Evolutionary conservation across 768 basidiomycete genomes (phyloP), one percentile per base, ranked within the genome.

Genomic region (Lactarius akahatsu): DNA sequence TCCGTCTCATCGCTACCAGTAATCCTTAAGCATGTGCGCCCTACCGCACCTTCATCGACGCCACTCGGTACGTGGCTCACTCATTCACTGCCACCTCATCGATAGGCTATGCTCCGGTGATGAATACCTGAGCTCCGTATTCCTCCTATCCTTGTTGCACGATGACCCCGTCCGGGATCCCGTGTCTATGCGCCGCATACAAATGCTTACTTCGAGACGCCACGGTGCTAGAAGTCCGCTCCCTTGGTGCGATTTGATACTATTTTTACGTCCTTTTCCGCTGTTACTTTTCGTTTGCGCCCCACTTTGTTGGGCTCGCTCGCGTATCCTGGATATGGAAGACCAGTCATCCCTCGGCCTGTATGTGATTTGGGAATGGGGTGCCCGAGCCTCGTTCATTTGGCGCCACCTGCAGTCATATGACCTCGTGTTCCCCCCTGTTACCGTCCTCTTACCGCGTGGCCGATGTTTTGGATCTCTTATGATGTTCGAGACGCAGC

Each of bases 401-500:
- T 34, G 62, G 52, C 66, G 57, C 66, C 50, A 47, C 52, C 30
- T 55, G 41, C 4, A 45, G 57, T 67, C 66, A 67, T 67, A 52
- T 63, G 66, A 67, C 66, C 58, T 56, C 61, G 28, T 54, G 43
- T 40, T 18, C 50, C 61, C 61, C 52, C 56, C 47, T 36, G 30
- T 23, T 43, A 32, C 56, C 65, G 26, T n/a, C 61, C 62, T 30
- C 28, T 15, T 38, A 36, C 66, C 66, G 38, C 66, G 41, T 67
- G 66, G 62, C 36, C 45, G 66, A 63, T 59, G 57, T 62, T 62
- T 62, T 55, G 52, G 50, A 59, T 59, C 50, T 50, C n/a, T 56
- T 61, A 45, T 66, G 61, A 59, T 59, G 66, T 59, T 62, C 66
- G 58, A 67, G 66, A 56, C 57, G 20, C 62, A n/a, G 26, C 20